These are phyloP conservation scores for Alternaria atra DNA, from an alignment of 2,329 filamentous ascomycete species.

Conservation along the genomic window DNA sequence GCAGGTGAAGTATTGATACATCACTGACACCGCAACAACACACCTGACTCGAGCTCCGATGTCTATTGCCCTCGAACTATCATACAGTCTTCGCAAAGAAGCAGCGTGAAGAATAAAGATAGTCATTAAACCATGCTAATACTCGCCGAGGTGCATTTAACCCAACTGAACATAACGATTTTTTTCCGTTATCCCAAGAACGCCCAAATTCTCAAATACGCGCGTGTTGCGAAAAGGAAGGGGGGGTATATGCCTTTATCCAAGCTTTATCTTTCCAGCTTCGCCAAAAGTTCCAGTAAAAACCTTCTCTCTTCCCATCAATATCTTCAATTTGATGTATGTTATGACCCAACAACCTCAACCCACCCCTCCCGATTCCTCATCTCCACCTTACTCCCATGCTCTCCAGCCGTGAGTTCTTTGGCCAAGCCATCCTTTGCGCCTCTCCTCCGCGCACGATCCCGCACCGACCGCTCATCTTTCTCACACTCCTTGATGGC, in stretches of 20 bases:
- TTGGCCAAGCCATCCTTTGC: constrained; percentile 46
- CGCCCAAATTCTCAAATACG: no score
- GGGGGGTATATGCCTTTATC: constrained; percentile 13
- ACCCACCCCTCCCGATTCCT: constrained; percentile 50
- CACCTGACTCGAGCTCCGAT: no score
- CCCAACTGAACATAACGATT: neutral
- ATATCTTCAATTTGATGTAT: neutral
- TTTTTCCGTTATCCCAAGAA: neutral
- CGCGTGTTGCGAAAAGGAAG: neutral
- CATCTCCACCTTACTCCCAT: constrained; percentile 22
- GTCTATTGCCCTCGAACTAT: no score
- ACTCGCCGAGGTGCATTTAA: neutral
- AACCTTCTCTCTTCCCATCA: neutral
- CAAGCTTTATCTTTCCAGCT: neutral
- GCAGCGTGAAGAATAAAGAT: neutral
- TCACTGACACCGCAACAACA: neutral
- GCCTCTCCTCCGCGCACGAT: constrained; percentile 53
- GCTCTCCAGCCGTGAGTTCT: constrained; percentile 39
- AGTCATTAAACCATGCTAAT: constrained; percentile 6
- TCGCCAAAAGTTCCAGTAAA: no score
- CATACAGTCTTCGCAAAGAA: neutral
- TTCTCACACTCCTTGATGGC: constrained; percentile 56
- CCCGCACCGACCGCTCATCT: constrained; percentile 56
- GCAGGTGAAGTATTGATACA: neutral
- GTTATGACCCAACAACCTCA: constrained; percentile 35